A percentile compares a stretch with the other conserved stretches of the same genome.
These are phyloP conservation scores for Boehmeria nivea DNA, from an alignment of 306 rosid genomes.

Conservation along the genomic window DNA sequence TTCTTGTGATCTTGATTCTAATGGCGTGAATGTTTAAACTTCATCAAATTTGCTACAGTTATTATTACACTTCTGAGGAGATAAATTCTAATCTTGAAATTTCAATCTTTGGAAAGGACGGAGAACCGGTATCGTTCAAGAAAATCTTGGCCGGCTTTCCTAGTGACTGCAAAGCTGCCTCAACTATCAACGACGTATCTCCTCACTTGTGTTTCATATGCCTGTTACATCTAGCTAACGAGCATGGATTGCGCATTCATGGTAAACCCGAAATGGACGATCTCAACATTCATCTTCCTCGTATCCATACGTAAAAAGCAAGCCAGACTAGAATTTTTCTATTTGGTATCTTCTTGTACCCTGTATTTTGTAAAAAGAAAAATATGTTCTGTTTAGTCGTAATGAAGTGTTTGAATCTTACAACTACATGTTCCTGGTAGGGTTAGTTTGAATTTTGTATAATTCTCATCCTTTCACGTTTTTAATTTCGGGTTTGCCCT, in stretches of 20 bases:
- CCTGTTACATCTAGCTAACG: constrained; percentile 85
- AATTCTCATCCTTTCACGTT: too few species aligned
- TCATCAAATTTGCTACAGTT: too few species aligned
- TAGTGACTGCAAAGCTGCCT: constrained; percentile 64
- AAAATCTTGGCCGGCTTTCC: constrained; percentile 65
- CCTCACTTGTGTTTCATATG: constrained; percentile 97
- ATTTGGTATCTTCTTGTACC: constrained; percentile 1
- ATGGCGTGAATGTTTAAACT: too few species aligned
- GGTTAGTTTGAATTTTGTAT: not conserved
- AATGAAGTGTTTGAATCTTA: too few species aligned
- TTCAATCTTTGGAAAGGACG: constrained; percentile 32
- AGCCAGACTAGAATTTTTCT: constrained; percentile 30
- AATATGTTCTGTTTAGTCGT: not conserved
- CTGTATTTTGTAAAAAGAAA: not conserved
- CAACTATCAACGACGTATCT: constrained; percentile 59
- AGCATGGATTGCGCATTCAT: constrained; percentile 73
- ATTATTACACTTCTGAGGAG: not conserved
- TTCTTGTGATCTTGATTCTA: too few species aligned
- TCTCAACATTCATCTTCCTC: constrained; percentile 47
- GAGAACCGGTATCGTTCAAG: constrained; percentile 51
- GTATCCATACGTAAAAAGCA: constrained; percentile 12
- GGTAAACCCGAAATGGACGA: constrained; percentile 61
- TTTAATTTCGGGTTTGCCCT: too few species aligned
- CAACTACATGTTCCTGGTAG: not conserved
- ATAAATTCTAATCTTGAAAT: constrained; percentile 18